Evolutionary conservation across 805 yeast genomes (phyloP), one percentile per base, ranked within the genome.

Genomic region (Yarrowia alimentaria): DNA sequence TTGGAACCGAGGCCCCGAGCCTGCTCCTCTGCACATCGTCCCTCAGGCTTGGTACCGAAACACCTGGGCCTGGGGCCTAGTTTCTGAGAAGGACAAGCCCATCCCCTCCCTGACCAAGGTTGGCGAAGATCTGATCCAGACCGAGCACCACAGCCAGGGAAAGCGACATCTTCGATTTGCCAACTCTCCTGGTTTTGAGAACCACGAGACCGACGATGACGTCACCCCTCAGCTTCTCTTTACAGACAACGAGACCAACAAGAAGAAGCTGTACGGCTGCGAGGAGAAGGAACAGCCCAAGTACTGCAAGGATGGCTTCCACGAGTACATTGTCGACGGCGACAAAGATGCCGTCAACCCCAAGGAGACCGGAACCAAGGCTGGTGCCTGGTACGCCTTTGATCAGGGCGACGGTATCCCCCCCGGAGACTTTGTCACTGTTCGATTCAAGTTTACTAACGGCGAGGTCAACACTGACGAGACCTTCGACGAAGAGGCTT

Each of bases 21-120:
- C 93, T 5, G 96, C 96, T n/a, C 94, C 95, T 1, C 70, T 89
- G 54, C 95, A 88, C 66, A 76, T 90, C 34, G 67, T 85, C 55
- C 97, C 97, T 8, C 96, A 89, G 58, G 68, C 86, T 22, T 79
- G 81, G 57, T 85, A 82, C 68, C 77, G 96, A 69, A 89, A 89
- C 68, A 85, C 93, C 12, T 89, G 97, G 97, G 71, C 83, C n/a
- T 89, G 96, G 96, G 87, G 90, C 37, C 69, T 75, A 54, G 80
- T 77, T 53, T 68, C 67, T 31, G 59, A 57, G 45, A 70, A 71
- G 51, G 80, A 77, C 56, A 60, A 62, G 30, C 56, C 60, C 16
- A 56, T 56, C 49, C 67, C 67, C 13, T 18, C 32, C 7, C 51
- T 62, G 31, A 42, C 47, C 24, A 37, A 55, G 38, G 21, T 30